Conservation (phyloP, 148 eudicot genomes). For the Vaccinium macrocarpon region DNA sequence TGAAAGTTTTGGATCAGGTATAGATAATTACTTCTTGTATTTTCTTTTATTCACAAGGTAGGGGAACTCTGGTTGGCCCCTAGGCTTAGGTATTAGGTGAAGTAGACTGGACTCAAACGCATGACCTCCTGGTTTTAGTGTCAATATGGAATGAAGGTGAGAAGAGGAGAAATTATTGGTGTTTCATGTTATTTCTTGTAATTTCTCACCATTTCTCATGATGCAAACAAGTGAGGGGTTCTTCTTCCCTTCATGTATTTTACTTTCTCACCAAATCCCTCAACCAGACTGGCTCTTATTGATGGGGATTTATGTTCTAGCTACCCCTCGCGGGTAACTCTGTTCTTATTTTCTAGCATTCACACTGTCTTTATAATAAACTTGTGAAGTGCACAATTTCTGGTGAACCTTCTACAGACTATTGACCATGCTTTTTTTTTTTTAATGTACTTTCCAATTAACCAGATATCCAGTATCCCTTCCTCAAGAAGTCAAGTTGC, state of each 20-base stretch:
- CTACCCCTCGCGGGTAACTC: not conserved
- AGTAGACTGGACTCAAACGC: not conserved
- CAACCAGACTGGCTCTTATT: not conserved
- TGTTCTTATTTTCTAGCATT: not conserved
- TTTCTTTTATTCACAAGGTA: not conserved
- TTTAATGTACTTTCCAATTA: not conserved
- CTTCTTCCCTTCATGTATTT: not conserved
- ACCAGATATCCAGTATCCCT: slow-evolving; percentile 1
- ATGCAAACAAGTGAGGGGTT: not conserved
- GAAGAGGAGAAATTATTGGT: not conserved
- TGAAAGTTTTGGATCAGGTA: slow-evolving; percentile 45
- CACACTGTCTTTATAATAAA: not conserved
- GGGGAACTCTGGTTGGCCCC: not conserved
- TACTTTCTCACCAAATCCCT: not conserved
- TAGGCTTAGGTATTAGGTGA: not conserved
- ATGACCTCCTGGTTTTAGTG: not conserved
- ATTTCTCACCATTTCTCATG: not conserved
- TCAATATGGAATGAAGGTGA: not conserved
- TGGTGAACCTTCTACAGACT: not conserved
- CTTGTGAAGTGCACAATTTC: not conserved
- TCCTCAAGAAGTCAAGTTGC: not conserved
- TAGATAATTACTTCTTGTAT: not conserved
- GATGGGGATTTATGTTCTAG: not conserved
- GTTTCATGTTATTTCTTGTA: not conserved
- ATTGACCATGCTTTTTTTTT: not conserved